phyloP scores from a whole-genome alignment of 2,329 filamentous ascomycete genomes.

The Ascomycota sp. region DNA sequence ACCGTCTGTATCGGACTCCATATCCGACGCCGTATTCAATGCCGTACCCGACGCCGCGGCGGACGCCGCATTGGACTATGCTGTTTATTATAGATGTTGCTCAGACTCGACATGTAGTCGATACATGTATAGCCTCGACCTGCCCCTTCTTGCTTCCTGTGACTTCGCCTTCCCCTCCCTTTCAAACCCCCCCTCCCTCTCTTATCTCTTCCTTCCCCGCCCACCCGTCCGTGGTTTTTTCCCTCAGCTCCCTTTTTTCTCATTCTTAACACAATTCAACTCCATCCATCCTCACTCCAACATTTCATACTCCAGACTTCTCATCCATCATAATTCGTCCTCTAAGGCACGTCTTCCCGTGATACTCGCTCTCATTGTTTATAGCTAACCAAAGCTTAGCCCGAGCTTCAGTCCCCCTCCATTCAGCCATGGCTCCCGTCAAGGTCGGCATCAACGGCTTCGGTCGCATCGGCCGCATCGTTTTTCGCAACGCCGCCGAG shows the following conservation, averaged over 20 bases:
- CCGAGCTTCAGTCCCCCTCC: no score
- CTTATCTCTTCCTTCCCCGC: not conserved
- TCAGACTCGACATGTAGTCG: no score
- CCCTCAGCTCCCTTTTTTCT: not conserved
- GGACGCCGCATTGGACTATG: no score
- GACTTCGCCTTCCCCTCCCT: slow-evolving; percentile 1
- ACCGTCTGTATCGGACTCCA: no score
- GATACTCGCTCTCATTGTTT: not conserved
- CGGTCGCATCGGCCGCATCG: slow-evolving; percentile 96
- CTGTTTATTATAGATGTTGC: no score
- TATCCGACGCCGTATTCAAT: no score
- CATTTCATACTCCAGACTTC: no score
- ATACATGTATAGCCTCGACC: no score
- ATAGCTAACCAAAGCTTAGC: no score
- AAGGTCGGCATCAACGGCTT: slow-evolving; percentile 99
- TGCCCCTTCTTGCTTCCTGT: not conserved
- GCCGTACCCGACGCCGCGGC: no score
- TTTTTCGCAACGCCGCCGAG: slow-evolving; percentile 95
- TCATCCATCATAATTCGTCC: no score
- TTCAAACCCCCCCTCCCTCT: not conserved
- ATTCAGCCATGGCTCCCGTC: slow-evolving; percentile 22
- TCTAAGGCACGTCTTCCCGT: not conserved
- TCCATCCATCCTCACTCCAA: no score
- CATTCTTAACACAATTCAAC: not conserved
- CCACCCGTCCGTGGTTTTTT: not conserved